These are phyloP conservation scores for Ophiostoma populinum DNA, from an alignment of 2,329 filamentous ascomycete species.

Conservation along the genomic window DNA sequence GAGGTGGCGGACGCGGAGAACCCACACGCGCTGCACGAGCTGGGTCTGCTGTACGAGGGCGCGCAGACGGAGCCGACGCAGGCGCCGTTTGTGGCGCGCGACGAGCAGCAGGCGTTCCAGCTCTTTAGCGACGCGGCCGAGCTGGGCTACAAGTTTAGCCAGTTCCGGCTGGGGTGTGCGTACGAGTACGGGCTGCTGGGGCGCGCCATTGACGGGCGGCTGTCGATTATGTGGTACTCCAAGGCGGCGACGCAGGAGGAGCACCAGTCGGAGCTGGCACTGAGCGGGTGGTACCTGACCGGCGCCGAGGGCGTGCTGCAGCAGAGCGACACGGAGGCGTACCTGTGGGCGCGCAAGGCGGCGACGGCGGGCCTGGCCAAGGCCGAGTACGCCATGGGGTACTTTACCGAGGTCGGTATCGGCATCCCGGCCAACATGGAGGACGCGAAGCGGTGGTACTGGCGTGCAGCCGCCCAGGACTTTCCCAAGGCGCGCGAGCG, in stretches of 20 bases:
- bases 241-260: conserved; percentile 82
- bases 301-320: conserved; percentile 73
- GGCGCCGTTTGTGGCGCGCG: conserved; percentile 48
- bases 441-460: conserved; percentile 97
- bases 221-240: conserved; percentile 88
- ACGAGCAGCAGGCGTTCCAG: conserved; percentile 64
- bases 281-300: conserved; percentile 89
- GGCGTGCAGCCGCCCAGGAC: conserved; percentile 86
- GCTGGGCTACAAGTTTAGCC: conserved; percentile 86
- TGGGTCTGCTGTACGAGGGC: conserved; percentile 50
- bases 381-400: conserved; percentile 95
- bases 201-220: conserved; percentile 63
- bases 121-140: conserved; percentile 76
- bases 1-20: conserved; percentile 79
- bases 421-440: conserved; percentile 73
- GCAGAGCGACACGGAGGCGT: conserved; percentile 90
- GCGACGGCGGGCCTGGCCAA: conserved; percentile 77
- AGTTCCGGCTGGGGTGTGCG: conserved; percentile 73
- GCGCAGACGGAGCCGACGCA: conserved; percentile 49
- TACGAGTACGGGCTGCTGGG: conserved; percentile 82
- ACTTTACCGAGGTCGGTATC: conserved; percentile 91
- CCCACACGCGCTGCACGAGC: conserved; percentile 84
- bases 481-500: conserved; percentile 86
- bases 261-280: conserved; percentile 74
- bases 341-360: conserved; percentile 90